A percentile compares a stretch with the other conserved stretches of the same genome.
Conservation (phyloP, 768 basidiomycete genomes). For the Boletus barrowsii region DNA sequence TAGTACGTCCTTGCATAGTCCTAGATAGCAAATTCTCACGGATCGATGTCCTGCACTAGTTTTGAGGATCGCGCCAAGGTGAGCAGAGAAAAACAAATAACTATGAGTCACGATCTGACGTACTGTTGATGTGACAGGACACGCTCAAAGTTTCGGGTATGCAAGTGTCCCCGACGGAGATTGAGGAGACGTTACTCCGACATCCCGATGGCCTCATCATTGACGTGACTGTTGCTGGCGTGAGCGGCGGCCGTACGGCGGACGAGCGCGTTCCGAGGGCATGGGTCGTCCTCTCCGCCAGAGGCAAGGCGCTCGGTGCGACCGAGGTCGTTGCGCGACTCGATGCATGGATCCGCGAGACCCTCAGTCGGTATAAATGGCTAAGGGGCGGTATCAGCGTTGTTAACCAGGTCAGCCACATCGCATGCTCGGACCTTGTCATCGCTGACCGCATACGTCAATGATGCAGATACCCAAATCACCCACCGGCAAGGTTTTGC, state of each 20-base stretch:
- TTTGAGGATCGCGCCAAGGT: conserved; percentile 80
- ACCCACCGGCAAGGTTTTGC: conserved; percentile 69
- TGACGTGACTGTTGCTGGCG: conserved; percentile 72
- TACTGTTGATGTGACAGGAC: conserved; percentile 43
- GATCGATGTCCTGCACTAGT: conserved; percentile 32
- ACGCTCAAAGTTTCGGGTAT: conserved; percentile 76
- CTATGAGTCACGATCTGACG: background rate
- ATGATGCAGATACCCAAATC: conserved; percentile 60
- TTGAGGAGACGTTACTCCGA: conserved; percentile 61
- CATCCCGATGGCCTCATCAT: conserved; percentile 60
- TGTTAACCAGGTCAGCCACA: conserved; percentile 51
- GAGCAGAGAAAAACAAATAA: background rate
- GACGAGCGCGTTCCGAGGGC: conserved; percentile 78
- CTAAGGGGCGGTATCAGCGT: conserved; percentile 68
- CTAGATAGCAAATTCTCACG: background rate
- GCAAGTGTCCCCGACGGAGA: conserved; percentile 80
- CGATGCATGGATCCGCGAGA: conserved; percentile 57
- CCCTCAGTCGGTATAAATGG: conserved; percentile 75
- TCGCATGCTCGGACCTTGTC: background rate
- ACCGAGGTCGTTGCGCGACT: conserved; percentile 42
- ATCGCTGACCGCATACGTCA: background rate
- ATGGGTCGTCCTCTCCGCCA: conserved; percentile 66
- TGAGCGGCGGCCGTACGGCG: conserved; percentile 62
- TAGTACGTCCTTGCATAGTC: conserved; percentile 44
- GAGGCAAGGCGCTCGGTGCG: conserved; percentile 50